Conservation (phyloP, 306 rosid genomes). For the Fragaria iinumae region DNA sequence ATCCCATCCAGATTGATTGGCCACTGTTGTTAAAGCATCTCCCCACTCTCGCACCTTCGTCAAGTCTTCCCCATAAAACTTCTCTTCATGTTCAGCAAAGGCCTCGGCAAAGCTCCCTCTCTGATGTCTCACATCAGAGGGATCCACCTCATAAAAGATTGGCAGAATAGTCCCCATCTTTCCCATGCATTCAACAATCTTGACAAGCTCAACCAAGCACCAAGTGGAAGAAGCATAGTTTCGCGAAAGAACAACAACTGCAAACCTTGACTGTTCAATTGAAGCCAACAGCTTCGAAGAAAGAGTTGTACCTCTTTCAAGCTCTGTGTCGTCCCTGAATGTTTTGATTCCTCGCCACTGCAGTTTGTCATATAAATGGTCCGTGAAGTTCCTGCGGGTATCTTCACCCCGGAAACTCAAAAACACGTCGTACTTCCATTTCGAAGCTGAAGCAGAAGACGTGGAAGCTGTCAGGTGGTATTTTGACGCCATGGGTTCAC, state of each 20-base stretch:
- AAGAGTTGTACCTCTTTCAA: neutral
- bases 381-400: neutral
- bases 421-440: neutral
- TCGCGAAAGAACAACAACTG: neutral
- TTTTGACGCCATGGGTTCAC: neutral
- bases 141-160: conserved; percentile 1
- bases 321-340: neutral
- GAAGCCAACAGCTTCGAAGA: neutral
- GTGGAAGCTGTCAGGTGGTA: neutral
- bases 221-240: neutral
- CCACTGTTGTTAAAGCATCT: neutral
- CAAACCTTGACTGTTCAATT: neutral
- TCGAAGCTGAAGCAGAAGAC: neutral
- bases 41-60: neutral
- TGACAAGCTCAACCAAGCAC: neutral
- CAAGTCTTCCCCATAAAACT: neutral
- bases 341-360: neutral
- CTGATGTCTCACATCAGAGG: neutral
- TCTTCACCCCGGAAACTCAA: conserved; percentile 3
- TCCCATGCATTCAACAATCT: neutral
- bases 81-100: neutral
- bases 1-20: conserved; percentile 4
- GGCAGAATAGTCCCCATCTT: neutral
- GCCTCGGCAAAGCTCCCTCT: neutral
- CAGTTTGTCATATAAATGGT: neutral